These are phyloP conservation scores for Triangularia setosa DNA, from an alignment of 2,329 filamentous ascomycete species.

Conservation along the genomic window DNA sequence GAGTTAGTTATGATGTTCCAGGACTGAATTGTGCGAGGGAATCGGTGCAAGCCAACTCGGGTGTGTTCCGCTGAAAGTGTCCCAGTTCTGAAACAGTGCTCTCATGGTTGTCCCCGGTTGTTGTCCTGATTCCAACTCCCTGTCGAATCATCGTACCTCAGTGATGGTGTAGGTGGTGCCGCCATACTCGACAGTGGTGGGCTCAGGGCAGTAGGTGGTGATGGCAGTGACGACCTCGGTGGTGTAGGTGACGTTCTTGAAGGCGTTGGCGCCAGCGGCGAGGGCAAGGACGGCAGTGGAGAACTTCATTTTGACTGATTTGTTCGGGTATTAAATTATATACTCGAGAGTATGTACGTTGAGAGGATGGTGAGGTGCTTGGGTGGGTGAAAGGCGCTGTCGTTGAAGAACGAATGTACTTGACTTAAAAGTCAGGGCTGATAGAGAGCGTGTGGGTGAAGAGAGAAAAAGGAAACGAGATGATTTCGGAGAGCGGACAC, in stretches of 20 bases:
- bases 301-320: constrained; percentile 64
- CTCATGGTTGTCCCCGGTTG: neutral
- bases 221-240: constrained; percentile 64
- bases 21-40: neutral
- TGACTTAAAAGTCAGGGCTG: constrained; percentile 54
- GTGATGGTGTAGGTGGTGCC: constrained; percentile 67
- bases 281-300: constrained; percentile 50
- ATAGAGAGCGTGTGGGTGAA: constrained; percentile 46
- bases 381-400: constrained; percentile 26
- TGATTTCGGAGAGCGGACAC: constrained; percentile 36
- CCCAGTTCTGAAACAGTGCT: neutral
- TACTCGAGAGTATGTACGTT: constrained; percentile 27
- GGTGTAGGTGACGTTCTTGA: constrained; percentile 51
- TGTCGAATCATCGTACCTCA: constrained; percentile 41
- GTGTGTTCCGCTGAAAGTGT: neutral
- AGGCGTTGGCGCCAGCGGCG: constrained; percentile 43
- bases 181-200: constrained; percentile 62
- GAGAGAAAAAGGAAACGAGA: constrained; percentile 35
- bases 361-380: constrained; percentile 31
- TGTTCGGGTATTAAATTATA: constrained; percentile 41
- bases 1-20: constrained; percentile 16
- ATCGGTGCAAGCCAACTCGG: neutral
- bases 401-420: constrained; percentile 51
- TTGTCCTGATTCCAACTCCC: neutral
- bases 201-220: constrained; percentile 68